Evolutionary conservation across 495 filamentous ascomycete species (phyloP).

Genomic region (Neurospora sp.): DNA sequence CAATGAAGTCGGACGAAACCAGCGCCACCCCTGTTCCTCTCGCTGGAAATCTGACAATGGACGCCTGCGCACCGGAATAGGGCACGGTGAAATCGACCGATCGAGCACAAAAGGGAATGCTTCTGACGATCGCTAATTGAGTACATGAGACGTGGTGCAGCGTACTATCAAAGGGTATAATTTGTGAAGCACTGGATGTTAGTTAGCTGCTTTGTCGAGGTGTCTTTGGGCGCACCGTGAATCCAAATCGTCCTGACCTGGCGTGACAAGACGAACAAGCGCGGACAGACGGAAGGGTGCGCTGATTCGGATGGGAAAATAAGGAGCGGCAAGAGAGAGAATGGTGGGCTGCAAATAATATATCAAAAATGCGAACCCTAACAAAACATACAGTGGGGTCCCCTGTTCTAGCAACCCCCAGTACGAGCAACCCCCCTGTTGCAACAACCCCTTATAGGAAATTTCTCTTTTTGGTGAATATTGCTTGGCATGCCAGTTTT

Average conservation of each 20-base stretch:
- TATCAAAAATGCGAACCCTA: background rate
- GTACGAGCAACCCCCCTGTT: no score
- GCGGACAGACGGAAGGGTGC: background rate
- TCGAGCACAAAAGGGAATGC: background rate
- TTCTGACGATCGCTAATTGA: background rate
- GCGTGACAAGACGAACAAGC: background rate
- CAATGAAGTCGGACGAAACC: conserved; percentile 11
- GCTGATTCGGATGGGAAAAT: background rate
- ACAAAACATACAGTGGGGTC: no score
- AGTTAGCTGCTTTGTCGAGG: background rate
- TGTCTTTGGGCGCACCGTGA: background rate
- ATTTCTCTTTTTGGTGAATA: no score
- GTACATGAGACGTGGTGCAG: background rate
- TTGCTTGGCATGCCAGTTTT: no score
- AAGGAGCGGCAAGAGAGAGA: background rate
- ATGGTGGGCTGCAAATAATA: background rate
- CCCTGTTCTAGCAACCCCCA: no score
- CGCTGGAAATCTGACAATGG: background rate
- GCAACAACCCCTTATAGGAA: no score
- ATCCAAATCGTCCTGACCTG: background rate
- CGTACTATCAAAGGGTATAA: background rate
- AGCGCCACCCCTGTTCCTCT: conserved; percentile 7
- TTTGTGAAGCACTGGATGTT: background rate
- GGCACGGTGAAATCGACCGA: background rate
- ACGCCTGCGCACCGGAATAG: background rate